phyloP scores from a whole-genome alignment of 176 grass and related monocot genomes.

The Oryza rufipogon region DNA sequence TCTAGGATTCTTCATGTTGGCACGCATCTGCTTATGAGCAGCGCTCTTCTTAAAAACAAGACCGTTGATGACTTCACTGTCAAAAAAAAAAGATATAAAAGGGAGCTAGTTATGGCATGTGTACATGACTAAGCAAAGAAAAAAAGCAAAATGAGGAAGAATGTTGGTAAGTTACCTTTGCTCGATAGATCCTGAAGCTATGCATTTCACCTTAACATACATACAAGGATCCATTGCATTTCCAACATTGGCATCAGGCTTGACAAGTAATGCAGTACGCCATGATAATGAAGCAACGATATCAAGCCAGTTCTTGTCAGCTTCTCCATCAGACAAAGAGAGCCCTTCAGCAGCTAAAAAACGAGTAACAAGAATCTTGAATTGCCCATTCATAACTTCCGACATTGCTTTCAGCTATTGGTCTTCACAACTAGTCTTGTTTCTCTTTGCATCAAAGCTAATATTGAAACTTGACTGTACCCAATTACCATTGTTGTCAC shows the following conservation, averaged over 20 bases:
- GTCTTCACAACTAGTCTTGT: conserved; percentile 50
- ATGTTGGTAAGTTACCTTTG: conserved; percentile 66
- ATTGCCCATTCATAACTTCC: conserved; percentile 91
- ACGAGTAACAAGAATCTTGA: conserved; percentile 73
- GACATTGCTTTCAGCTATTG: conserved; percentile 79
- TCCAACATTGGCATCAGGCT: conserved; percentile 78
- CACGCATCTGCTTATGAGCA: conserved; percentile 72
- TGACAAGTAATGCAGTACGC: conserved; percentile 76
- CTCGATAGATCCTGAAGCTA: conserved; percentile 67
- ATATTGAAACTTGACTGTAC: conserved; percentile 50
- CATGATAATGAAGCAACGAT: conserved; percentile 83
- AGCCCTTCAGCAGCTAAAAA: conserved; percentile 85
- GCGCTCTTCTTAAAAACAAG: conserved; percentile 95
- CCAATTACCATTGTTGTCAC: conserved; percentile 44
- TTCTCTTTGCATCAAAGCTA: conserved; percentile 38
- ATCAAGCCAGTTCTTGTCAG: conserved; percentile 68
- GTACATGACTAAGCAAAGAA: background rate
- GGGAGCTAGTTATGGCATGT: conserved; percentile 8
- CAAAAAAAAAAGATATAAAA: conserved; percentile 41
- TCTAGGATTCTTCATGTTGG: conserved; percentile 61
- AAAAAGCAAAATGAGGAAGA: conserved; percentile 18
- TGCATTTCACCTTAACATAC: conserved; percentile 93
- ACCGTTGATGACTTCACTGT: conserved; percentile 93
- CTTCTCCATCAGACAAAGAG: conserved; percentile 45
- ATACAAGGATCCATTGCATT: conserved; percentile 90